A percentile compares a stretch with the other conserved stretches of the same genome.
Conservation (phyloP, 192 early-diverging fungal genomes). For the Coemansia sp. region DNA sequence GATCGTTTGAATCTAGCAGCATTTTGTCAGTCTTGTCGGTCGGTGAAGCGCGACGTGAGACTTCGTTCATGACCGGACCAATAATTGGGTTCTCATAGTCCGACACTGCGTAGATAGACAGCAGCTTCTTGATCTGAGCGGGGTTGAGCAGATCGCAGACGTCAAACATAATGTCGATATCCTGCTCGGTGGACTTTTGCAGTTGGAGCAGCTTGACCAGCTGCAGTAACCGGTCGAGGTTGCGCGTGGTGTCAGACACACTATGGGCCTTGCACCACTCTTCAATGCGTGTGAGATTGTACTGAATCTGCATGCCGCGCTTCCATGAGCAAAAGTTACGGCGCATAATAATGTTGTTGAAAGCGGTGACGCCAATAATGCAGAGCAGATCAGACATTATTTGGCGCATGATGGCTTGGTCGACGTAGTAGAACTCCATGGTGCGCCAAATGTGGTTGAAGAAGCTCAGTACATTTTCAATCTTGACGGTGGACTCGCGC, state of each 20-base stretch:
- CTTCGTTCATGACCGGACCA: conserved; percentile 68
- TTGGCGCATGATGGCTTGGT: conserved; percentile 86
- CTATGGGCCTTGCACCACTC: conserved; percentile 99
- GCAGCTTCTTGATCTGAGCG: conserved; percentile 96
- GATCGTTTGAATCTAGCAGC: conserved; percentile 77
- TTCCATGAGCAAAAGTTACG: conserved; percentile 99
- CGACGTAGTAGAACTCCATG: conserved; percentile 98
- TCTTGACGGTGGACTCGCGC: too few relatives aligned
- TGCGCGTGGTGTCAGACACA: conserved; percentile 84
- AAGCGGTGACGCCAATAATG: conserved; percentile 92
- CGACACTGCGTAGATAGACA: conserved; percentile 91
- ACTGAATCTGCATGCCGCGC: conserved; percentile 99
- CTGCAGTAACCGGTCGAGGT: conserved; percentile 93
- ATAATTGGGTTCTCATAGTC: conserved; percentile 95
- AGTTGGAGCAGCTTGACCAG: conserved; percentile 96
- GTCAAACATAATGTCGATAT: conserved; percentile 98
- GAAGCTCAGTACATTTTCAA: conserved; percentile 36
- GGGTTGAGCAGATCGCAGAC: conserved; percentile 96
- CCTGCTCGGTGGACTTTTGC: conserved; percentile 62
- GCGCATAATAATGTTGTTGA: conserved; percentile 98
- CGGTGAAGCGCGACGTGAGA: conserved; percentile 76
- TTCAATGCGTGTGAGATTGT: conserved; percentile 94
- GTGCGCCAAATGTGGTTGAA: conserved; percentile 92
- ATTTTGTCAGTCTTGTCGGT: conserved; percentile 89
- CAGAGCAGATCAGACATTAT: conserved; percentile 94